Evolutionary conservation across 2,329 filamentous ascomycete species (phyloP).

Genomic region (Fusarium sororula): DNA sequence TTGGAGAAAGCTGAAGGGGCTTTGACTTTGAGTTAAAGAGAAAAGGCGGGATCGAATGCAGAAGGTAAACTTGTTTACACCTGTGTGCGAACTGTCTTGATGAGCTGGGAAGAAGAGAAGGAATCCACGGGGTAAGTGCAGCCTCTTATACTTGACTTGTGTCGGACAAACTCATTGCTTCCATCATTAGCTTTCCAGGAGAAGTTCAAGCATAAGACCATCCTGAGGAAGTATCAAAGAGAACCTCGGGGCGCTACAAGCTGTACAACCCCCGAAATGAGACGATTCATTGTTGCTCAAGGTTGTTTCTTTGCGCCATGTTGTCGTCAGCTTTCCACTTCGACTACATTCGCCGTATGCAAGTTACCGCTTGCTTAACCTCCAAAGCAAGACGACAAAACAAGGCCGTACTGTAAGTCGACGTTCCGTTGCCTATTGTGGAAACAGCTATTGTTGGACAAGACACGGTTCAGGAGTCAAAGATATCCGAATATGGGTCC

Average conservation of each 20-base stretch:
- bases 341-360: neutral
- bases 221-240: neutral
- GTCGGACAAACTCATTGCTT: neutral
- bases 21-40: neutral
- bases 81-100: neutral
- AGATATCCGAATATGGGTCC: neutral
- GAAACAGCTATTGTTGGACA: conserved; percentile 2
- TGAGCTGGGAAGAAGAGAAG: neutral
- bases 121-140: neutral
- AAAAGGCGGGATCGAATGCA: neutral
- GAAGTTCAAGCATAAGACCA: neutral
- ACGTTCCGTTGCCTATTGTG: conserved; percentile 5
- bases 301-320: neutral
- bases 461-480: conserved; percentile 1
- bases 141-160: conserved; percentile 12
- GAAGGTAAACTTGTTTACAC: neutral
- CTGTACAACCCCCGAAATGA: conserved; percentile 2
- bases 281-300: conserved; percentile 26
- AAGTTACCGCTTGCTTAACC: conserved; percentile 4
- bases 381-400: neutral
- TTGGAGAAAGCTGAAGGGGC: neutral
- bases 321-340: conserved; percentile 18
- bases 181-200: neutral
- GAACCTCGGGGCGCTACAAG: conserved; percentile 18
- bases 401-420: neutral